Evolutionary conservation across 257 asterid species (phyloP), one percentile per base, ranked within the genome.

Genomic region (Fraxinus anomala): DNA sequence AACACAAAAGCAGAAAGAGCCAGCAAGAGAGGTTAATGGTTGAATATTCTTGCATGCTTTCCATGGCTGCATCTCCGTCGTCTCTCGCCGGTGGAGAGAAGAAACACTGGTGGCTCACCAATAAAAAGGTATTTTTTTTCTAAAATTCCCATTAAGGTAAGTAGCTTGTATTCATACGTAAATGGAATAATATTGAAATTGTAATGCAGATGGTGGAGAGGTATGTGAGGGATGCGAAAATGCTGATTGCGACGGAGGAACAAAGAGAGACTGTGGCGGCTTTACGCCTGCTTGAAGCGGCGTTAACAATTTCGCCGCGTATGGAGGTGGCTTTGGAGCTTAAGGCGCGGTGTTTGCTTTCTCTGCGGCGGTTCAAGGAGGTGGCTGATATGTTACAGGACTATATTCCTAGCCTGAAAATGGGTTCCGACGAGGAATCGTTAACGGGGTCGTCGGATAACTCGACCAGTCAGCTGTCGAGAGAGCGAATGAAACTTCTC

Each of bases 41-140:
- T 69, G 91, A 73, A 72, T 68, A 68, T 73, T 83, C 39, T 31
- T 73, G 86, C 83, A 61, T 84, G 74, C 83, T 85, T 39, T 80
- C 82, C 69, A 92, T 93, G 98, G 89, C 99, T 49, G 89, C 75
- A 30, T 80, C 90, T 30, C 85, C 95, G 70, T 88, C 91, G 36
- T 79, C 86, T 42, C 81, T 74, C 77, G 67, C 89, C 79, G 88
- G 79, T 23, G 89, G 82, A 36, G 93, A 94, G 78, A 90, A 78
- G 89, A 93, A 88, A 75, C 97, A 91, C 85, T 96, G 99, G 99
- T 96, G 99, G 99, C 89, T 92, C 75, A 91, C 89, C 76, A 94
- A 92, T 78, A 88, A 76, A 74, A 94, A 85, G 98, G 99, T 96
- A 79, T 2, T n/a, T 3, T 42, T 28, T 4, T 1, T 54, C 56